Conservation (phyloP, 441 rosid species). For the Cnidoscolus chayamansa region DNA sequence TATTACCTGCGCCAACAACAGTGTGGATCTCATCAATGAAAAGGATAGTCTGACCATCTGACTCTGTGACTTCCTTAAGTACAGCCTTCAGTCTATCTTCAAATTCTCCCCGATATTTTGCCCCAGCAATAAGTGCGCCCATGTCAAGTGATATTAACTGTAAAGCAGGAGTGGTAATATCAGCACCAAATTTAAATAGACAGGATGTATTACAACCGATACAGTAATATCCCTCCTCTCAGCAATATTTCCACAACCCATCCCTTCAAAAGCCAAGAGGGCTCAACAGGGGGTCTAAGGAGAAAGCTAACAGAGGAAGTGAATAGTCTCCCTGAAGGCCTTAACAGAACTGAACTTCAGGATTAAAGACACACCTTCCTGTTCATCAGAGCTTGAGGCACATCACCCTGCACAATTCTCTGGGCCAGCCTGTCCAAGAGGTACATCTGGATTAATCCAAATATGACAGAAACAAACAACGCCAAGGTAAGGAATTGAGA, state of each 20-base stretch:
- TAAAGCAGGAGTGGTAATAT: constrained; percentile 9
- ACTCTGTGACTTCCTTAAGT: constrained; percentile 82
- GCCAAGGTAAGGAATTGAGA: neutral
- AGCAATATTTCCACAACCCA: neutral
- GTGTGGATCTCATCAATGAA: constrained; percentile 98
- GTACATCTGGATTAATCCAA: constrained; percentile 6
- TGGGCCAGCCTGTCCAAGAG: constrained; percentile 81
- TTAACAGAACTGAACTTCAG: neutral
- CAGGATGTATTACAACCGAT: neutral
- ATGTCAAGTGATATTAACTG: constrained; percentile 95
- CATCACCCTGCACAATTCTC: constrained; percentile 97
- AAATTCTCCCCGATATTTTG: constrained; percentile 94
- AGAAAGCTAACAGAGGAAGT: neutral
- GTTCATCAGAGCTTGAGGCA: constrained; percentile 97
- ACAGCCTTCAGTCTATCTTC: constrained; percentile 98
- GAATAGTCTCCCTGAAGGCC: neutral
- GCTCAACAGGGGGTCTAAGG: neutral
- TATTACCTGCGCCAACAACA: constrained; percentile 91
- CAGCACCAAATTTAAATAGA: neutral
- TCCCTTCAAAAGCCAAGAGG: no score
- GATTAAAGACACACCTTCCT: constrained; percentile 55
- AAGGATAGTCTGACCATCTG: constrained; percentile 82
- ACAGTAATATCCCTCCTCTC: neutral
- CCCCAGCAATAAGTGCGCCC: constrained; percentile 98
- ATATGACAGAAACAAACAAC: neutral